These are phyloP conservation scores for Quercus rubra DNA, from an alignment of 306 rosid species.

Conservation along the genomic window DNA sequence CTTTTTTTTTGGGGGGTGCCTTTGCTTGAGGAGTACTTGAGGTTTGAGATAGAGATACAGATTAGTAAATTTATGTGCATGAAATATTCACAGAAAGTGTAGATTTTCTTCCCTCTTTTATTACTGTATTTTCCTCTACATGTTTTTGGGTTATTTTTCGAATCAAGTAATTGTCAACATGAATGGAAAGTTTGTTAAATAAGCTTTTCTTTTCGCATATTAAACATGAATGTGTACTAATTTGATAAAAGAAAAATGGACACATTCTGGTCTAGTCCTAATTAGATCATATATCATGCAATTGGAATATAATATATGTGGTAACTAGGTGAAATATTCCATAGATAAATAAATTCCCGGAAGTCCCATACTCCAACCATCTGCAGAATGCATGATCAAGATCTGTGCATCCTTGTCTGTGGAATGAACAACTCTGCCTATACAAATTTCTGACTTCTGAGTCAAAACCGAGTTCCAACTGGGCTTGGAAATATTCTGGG, in stretches of 20 bases:
- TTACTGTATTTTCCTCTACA: not conserved
- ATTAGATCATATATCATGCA: too few species aligned
- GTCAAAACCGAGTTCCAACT: too few species aligned
- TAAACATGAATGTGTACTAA: not conserved
- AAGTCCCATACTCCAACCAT: too few species aligned
- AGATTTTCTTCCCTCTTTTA: not conserved
- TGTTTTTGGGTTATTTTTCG: not conserved
- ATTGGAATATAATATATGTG: too few species aligned
- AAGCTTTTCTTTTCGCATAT: not conserved
- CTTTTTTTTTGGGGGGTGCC: not conserved
- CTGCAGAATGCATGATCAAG: too few species aligned
- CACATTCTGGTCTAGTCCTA: too few species aligned
- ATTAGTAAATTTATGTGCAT: not conserved
- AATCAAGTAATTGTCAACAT: not conserved
- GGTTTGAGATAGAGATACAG: not conserved
- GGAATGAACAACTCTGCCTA: too few species aligned
- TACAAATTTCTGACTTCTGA: too few species aligned
- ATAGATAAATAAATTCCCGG: too few species aligned
- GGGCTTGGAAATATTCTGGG: too few species aligned
- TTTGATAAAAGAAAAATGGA: not conserved
- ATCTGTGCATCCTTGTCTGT: too few species aligned
- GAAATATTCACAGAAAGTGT: not conserved
- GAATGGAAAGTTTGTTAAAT: not conserved
- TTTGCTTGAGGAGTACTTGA: not conserved
- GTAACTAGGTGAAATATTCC: too few species aligned